These are phyloP conservation scores for Backusella liffmaniae DNA, from an alignment of 192 early-diverging fungal species.

Conservation along the genomic window DNA sequence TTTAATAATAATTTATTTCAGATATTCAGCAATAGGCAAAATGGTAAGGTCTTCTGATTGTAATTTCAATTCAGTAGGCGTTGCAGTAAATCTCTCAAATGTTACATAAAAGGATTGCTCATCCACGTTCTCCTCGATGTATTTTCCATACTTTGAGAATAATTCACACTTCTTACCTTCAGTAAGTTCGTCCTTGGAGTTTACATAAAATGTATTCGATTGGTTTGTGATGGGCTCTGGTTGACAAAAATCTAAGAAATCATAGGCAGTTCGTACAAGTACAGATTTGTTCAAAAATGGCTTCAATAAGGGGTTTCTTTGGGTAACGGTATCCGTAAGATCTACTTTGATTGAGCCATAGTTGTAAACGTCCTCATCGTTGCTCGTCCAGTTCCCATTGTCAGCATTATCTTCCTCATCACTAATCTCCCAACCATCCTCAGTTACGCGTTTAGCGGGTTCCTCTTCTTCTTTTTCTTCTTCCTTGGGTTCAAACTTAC, in stretches of 20 bases:
- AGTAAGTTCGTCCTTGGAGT: not conserved
- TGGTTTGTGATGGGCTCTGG: conserved; percentile 23
- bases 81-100: conserved; percentile 4
- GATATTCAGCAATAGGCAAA: not conserved
- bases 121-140: conserved; percentile 11
- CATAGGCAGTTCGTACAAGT: conserved; percentile 19
- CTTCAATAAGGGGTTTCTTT: not conserved
- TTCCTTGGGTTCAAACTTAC: conserved; percentile 5
- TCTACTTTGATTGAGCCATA: conserved; percentile 16
- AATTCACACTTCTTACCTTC: not conserved
- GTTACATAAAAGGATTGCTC: conserved; percentile 14
- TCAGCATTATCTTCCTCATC: conserved; percentile 14
- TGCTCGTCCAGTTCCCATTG: not conserved
- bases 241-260: conserved; percentile 25
- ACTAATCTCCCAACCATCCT: conserved; percentile 23
- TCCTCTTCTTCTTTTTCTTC: not conserved
- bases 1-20: conserved; percentile 5
- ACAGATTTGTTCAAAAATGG: conserved; percentile 20
- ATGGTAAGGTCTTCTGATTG: not conserved
- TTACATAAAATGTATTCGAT: conserved; percentile 17
- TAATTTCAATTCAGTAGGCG: not conserved
- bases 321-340: not conserved
- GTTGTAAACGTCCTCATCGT: conserved; percentile 20
- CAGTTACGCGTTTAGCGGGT: not conserved
- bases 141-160: conserved; percentile 9